Base-by-base conservation (phyloP, 164 flowering plant genomes). In the Hamamelis virginiana region DNA sequence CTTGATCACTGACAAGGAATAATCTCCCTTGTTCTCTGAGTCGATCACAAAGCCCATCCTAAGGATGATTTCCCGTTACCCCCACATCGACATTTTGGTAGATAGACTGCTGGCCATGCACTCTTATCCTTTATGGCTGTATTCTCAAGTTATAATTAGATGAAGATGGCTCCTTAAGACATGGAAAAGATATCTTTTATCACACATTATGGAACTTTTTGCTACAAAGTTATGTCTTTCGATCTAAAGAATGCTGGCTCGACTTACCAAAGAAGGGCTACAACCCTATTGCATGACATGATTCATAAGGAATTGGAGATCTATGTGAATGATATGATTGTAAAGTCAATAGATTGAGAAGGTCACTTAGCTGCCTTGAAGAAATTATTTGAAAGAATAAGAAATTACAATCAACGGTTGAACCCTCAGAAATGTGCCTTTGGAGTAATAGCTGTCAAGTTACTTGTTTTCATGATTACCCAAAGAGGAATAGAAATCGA, bases 161-260 rank as follows among this genome's bases (percentile, higher is more conserved):
- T 33, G 4, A 2, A 33, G 41, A 33, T 33, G 6, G 41, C 41
- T 2, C 41, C 41, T 2, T 2, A 33, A 33, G 41, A 33, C 6
- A 33, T 33, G 41, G 16, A 6, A 0, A 61, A 61, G 46, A 61
- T 47, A 13, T 4, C 64, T 6, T 61, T 61, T 21, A 61, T n/a
- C 0, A 61, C 64, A 9, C 0, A 0, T 8, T 33, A 38, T 3
- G 64, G 47, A 0, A 61, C 47, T 10, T 61, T 9, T 33, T 61
- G 8, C 12, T 61, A 61, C 47, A 61, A 15, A 19, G 64, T 61
- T 21, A 64, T 64, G 67, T 55, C 67, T 2, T 64, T 64, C 9
- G 67, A 21, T 14, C 52, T 64, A 15, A 64, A 64, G 14, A 64
- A 64, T 46, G 55, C 56, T 1, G 55, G 67, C 6, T 38, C 67